phyloP scores from a whole-genome alignment of 1,139 yeast species.

The Candida tetrigidarum region DNA sequence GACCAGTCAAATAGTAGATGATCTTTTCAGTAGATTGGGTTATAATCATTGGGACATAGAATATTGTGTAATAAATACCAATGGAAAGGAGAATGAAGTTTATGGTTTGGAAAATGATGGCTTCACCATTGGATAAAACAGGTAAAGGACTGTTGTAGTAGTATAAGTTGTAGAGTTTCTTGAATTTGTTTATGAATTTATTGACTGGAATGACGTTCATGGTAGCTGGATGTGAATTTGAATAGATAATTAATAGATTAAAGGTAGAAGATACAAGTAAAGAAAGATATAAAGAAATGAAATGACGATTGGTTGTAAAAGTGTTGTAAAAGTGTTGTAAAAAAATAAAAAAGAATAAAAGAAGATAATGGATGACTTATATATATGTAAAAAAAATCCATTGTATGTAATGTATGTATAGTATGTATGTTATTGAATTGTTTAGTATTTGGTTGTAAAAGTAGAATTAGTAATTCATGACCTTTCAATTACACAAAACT shows the following conservation, averaged over 20 bases:
- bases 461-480: constrained; percentile 1
- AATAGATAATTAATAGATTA: background rate
- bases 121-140: constrained; percentile 30
- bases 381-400: background rate
- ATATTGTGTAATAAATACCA: constrained; percentile 22
- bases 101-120: constrained; percentile 23
- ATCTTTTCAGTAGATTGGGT: constrained; percentile 19
- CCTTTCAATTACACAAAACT: constrained; percentile 3
- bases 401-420: background rate
- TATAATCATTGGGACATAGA: constrained; percentile 20
- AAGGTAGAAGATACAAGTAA: background rate
- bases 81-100: constrained; percentile 20
- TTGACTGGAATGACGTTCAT: constrained; percentile 1
- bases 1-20: constrained; percentile 26
- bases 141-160: constrained; percentile 34
- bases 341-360: background rate
- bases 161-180: constrained; percentile 26
- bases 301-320: constrained; percentile 1
- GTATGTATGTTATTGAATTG: background rate
- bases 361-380: background rate
- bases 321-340: constrained; percentile 1
- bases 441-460: constrained; percentile 1
- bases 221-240: background rate
- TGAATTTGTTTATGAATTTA: constrained; percentile 14
- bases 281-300: background rate